Evolutionary conservation across 2,329 filamentous ascomycete genomes (phyloP), one percentile per base, ranked within the genome.

Genomic region (Penicillium rolfsii): DNA sequence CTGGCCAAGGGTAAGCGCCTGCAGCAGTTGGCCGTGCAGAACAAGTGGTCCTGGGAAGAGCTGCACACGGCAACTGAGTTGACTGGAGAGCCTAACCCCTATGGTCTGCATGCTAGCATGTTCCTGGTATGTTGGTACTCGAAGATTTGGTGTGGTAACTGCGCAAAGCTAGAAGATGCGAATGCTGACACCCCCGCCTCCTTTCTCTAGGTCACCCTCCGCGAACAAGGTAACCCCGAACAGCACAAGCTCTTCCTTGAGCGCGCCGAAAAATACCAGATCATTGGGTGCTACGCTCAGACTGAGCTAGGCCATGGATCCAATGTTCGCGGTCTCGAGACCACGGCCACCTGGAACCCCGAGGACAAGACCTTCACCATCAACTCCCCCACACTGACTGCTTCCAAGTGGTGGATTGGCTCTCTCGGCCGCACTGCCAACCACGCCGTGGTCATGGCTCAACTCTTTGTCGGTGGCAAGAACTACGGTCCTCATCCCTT

Each of bases 341-440:
- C 88, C 0, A 89, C 85, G 0, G 89, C 89, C 1, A 91, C 86
- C 0, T 93, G 89, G 89, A 89, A 91, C 70, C 79, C 85, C 0
- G 80, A 87, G 5, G 88, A 91, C 75, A 89, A 91, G 81, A 91
- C 87, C 3, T 93, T 93, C 70, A 88, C 82, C 14, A 82, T 93
- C 38, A 87, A 93, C 76, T 91, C 89, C 0, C 90, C 90, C 9
- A 82, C 86, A 63, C 81, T 93, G 58, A 93, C 90, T 1, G 85
- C 90, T 0, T 89, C 88, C 36, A 94, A 94, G 73, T 94, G 90
- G 90, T 93, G 91, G 91, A 92, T 92, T 68, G 91, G 91, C 1
- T 90, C 89, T 11, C 82, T 93, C 3, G 91, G 90, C 55, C 84
- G 89, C 68, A 88, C 88, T 2, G 90, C 91, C 48, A 93, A 91